phyloP scores from a whole-genome alignment of 305 asterid genomes.

The Fraxinus velutina region DNA sequence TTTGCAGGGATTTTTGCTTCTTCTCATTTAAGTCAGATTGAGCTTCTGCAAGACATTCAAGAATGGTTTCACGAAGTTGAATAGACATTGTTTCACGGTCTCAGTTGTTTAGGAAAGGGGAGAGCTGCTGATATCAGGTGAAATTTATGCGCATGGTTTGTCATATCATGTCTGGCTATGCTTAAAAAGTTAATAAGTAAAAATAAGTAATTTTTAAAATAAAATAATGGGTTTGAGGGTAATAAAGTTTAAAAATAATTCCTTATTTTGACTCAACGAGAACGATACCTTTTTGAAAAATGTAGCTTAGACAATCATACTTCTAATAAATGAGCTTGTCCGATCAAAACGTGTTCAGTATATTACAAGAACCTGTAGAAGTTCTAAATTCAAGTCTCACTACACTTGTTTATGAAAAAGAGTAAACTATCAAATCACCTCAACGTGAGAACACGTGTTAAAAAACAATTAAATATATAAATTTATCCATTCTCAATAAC shows the following conservation, averaged over 20 bases:
- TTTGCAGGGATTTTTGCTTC: constrained; percentile 48
- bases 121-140: neutral
- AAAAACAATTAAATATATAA: neutral
- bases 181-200: neutral
- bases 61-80: constrained; percentile 42
- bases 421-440: neutral
- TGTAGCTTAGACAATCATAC: neutral
- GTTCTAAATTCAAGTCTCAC: neutral
- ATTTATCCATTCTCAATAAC: neutral
- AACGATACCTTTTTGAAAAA: neutral
- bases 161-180: neutral
- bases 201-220: neutral
- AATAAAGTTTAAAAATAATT: too few relatives aligned
- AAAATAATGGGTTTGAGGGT: neutral
- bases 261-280: neutral
- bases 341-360: neutral
- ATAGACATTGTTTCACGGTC: neutral
- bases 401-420: neutral
- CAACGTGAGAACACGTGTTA: neutral
- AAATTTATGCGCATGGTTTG: neutral
- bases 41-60: constrained; percentile 46
- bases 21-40: constrained; percentile 31
- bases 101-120: neutral
- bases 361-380: neutral
- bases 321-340: neutral